Base-by-base conservation (phyloP, 129 eudicot species). In the Helianthus tuberosus region DNA sequence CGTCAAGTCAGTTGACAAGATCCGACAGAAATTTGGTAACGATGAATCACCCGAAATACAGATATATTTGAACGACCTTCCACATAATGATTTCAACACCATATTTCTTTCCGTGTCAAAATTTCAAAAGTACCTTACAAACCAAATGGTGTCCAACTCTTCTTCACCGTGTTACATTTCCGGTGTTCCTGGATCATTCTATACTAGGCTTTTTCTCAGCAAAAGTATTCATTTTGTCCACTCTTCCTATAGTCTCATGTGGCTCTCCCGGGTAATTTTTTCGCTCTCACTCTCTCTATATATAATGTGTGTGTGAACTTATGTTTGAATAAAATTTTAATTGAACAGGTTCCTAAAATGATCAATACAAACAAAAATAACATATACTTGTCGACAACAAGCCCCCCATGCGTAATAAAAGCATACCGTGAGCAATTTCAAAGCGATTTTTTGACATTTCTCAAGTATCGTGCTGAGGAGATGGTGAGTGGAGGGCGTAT, bases 181-280 rank as follows among this genome's bases (percentile, higher is more conserved):
- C 5, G 96, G 89, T 44, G 86, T 84, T 3, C 95, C 96, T 0
- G 92, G 96, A 10, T 89, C 98, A 4, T 93, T 87, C 63, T 93
- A 89, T 51, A 66, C 72, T 4, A 80, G 96, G 66, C 87, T 93
- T 53, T 87, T 88, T 73, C 76, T 70, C 9, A 49, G 76, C 0
- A 75, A 69, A 27, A 84, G 83, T 38, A 68, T 89, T 17, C 96
- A 93, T 58, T 92, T 92, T 67, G 80, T 89, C 65, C 88, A 87
- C 76, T 93, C 96, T 39, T 92, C 98, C 20, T 92, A 92, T 53
- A 85, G 98, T 66, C 91, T 92, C 76, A 68, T 69, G 79, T 89
- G 96, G 96, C 36, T 32, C 36, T 32, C 36, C 4, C 4, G 36
- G 36, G 36, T 32, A 41, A 6, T 6, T 43, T 8, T 11, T 9